Conservation (phyloP, 768 basidiomycete genomes). For the Psilocybe subaeruginosa region DNA sequence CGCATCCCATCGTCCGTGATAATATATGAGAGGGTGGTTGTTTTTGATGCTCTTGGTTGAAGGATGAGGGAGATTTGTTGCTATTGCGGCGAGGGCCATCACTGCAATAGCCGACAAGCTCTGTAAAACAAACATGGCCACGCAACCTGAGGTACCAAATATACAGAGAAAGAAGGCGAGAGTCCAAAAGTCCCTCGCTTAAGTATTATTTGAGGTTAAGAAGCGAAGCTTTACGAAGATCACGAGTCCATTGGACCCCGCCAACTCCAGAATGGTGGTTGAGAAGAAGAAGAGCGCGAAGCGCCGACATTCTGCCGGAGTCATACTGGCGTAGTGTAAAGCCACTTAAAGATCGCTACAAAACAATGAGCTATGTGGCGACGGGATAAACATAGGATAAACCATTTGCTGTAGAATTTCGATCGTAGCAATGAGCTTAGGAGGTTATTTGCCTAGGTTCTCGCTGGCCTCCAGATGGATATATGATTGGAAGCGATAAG, state of each 20-base stretch:
- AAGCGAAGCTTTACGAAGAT: background rate
- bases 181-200: background rate
- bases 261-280: background rate
- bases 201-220: background rate
- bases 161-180: background rate
- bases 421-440: no score
- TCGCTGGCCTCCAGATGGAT: no score
- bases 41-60: constrained; percentile 30
- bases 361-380: no score
- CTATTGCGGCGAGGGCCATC: constrained; percentile 4
- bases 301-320: constrained; percentile 18
- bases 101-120: background rate
- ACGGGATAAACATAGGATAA: background rate
- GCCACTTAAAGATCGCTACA: no score
- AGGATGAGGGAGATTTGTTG: constrained; percentile 8
- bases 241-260: background rate
- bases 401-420: no score
- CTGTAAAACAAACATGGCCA: constrained; percentile 6
- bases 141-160: no score
- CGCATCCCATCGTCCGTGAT: constrained; percentile 55
- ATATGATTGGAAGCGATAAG: no score
- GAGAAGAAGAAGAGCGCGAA: constrained; percentile 3
- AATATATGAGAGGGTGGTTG: constrained; percentile 46
- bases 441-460: no score
- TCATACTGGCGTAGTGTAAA: background rate